A percentile compares a stretch with the other conserved stretches of the same genome.
phyloP scores from a whole-genome alignment of 2,329 filamentous ascomycete genomes.

The Westerdykella aurantiaca region DNA sequence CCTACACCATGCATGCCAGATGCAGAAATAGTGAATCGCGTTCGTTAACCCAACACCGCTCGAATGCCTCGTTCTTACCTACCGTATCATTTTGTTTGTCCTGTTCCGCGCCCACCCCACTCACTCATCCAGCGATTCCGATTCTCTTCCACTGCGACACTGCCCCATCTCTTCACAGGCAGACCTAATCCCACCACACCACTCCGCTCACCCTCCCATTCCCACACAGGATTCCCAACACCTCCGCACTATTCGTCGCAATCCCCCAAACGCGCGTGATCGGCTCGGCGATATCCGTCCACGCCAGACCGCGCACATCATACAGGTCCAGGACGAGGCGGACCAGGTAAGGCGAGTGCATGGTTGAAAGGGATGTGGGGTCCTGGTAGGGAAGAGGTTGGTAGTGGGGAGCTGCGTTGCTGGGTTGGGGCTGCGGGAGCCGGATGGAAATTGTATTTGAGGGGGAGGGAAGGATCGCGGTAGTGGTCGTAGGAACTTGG shows the following conservation, averaged over 20 bases:
- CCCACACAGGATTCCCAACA: conserved; percentile 30
- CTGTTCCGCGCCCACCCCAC: too few species aligned
- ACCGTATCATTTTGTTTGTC: too few species aligned
- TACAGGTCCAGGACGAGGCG: conserved; percentile 33
- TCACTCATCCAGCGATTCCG: neutral
- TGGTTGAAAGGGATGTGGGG: conserved; percentile 10
- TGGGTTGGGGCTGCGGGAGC: neutral
- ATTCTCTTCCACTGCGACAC: conserved; percentile 1
- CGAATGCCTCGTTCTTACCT: too few species aligned
- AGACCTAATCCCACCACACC: conserved; percentile 33
- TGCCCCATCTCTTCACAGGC: neutral
- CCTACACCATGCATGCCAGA: too few species aligned
- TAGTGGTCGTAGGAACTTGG: conserved; percentile 2
- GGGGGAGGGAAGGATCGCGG: neutral
- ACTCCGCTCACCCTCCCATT: conserved; percentile 29
- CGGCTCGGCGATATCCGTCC: conserved; percentile 34
- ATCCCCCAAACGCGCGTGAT: conserved; percentile 32
- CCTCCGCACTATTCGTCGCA: conserved; percentile 29
- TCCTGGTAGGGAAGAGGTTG: conserved; percentile 24
- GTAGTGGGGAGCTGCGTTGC: conserved; percentile 8
- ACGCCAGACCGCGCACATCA: conserved; percentile 31
- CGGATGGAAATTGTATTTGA: conserved; percentile 1
- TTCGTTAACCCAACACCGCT: too few species aligned
- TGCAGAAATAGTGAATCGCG: too few species aligned
- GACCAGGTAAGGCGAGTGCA: conserved; percentile 35